phyloP scores from a whole-genome alignment of 164 flowering plant genomes.

The Dillenia turbinata region DNA sequence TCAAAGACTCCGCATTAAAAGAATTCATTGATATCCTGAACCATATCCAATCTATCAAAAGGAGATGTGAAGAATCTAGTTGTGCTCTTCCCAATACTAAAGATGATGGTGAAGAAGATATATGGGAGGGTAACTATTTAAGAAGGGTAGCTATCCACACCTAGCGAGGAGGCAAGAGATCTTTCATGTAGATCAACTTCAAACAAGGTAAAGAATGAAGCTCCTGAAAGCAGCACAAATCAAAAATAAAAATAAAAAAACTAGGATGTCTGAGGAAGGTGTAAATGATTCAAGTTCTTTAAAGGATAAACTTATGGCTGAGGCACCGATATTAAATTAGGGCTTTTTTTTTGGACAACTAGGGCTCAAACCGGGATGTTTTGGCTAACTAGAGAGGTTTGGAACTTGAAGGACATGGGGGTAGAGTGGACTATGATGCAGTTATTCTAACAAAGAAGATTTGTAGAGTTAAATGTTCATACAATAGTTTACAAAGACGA shows the following conservation, averaged over 20 bases:
- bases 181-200: constrained; percentile 15
- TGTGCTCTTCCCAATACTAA: constrained; percentile 31
- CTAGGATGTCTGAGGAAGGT: constrained; percentile 8
- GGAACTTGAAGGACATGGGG: constrained; percentile 89
- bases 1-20: constrained; percentile 67
- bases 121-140: constrained; percentile 71
- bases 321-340: constrained; percentile 79
- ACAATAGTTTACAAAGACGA: constrained; percentile 65
- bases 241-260: constrained; percentile 19
- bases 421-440: constrained; percentile 86
- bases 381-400: constrained; percentile 86
- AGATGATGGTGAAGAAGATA: constrained; percentile 51
- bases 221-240: constrained; percentile 9
- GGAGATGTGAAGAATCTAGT: constrained; percentile 70
- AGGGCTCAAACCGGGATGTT: constrained; percentile 63
- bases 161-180: constrained; percentile 12
- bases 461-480: constrained; percentile 69
- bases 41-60: constrained; percentile 42
- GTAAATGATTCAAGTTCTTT: constrained; percentile 24
- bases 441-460: constrained; percentile 83
- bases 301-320: constrained; percentile 52
- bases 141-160: constrained; percentile 5
- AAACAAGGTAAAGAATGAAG: constrained; percentile 9
- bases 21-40: constrained; percentile 77
- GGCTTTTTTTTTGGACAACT: constrained; percentile 63